Base-by-base conservation (phyloP, 73 alveolate species). In the Durusdinium trenchii region DNA sequence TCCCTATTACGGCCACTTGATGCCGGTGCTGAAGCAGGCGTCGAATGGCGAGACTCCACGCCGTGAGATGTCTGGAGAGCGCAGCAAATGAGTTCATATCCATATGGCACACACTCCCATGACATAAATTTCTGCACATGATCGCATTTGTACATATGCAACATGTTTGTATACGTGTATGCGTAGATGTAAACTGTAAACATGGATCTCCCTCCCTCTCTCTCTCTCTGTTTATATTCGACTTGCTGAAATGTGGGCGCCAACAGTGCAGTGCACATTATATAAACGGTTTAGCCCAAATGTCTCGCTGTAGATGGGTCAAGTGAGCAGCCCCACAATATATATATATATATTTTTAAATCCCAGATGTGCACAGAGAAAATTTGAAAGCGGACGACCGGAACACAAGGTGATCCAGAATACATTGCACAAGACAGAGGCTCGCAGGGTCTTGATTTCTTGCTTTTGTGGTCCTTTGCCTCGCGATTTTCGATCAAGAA, bases 1-100 rank as follows among this genome's bases (percentile, higher is more conserved):
- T 14, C 99, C 91, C 7, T 94, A 94, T 84, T 94, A 94, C 51
- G 94, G 93, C 9, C 99, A 76, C 51, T 85, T 94, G 79, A 94
- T 94, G 99, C 99, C 99, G 3, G 79, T 94, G 52, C 42, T 94
- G 84, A 94, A 94, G 94, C 99, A 94, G 98, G 98, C 98, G 28
- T 30, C 57, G 28, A 16, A 0, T 12, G 62, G 1, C 73, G 73
- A 60, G 73, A 60, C 73, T 60, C 30, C 1, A 23, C 30, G 73
- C n/a, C 4, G 73, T 60, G 73, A 60, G n/a, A 60, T 60, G 73
- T 60, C 30, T 60, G 73, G 57, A 75, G 28, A 4, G 9, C 30
- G 54, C 30, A 40, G 62, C 87, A 6, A 7, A 45, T 12, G 60
- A 40, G 10, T 38, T 32, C 20, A 0, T 12, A 12, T 0, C 57